Evolutionary conservation across 345 rosid species (phyloP).

Genomic region (Aquilaria yunnanensis): DNA sequence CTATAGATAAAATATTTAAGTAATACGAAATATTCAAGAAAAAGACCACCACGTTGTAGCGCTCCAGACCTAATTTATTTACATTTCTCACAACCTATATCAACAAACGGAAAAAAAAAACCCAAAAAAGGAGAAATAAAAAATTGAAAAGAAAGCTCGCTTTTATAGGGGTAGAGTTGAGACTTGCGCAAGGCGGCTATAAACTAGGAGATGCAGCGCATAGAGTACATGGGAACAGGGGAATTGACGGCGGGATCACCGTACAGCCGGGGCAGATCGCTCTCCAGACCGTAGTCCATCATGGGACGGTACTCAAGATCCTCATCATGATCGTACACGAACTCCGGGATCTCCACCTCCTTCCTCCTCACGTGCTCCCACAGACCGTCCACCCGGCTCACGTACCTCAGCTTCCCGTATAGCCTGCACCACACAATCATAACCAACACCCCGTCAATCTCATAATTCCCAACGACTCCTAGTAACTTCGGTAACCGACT

Average conservation of each 20-base stretch:
- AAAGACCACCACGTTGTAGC: too few relatives aligned
- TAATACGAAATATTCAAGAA: too few relatives aligned
- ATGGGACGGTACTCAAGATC: slow-evolving; percentile 68
- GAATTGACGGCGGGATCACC: slow-evolving; percentile 41
- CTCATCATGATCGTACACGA: slow-evolving; percentile 67
- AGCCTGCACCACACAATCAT: slow-evolving; percentile 36
- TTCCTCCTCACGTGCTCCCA: slow-evolving; percentile 77
- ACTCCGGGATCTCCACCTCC: slow-evolving; percentile 68
- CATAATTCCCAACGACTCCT: too few relatives aligned
- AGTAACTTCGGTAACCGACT: not conserved
- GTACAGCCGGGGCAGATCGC: slow-evolving; percentile 56
- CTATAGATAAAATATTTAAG: too few relatives aligned
- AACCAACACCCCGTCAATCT: too few relatives aligned
- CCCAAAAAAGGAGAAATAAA: too few relatives aligned
- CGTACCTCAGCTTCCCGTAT: slow-evolving; percentile 59
- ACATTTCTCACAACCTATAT: too few relatives aligned
- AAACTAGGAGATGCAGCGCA: slow-evolving; percentile 54
- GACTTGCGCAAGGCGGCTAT: too few relatives aligned
- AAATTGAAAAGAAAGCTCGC: too few relatives aligned
- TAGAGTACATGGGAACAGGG: slow-evolving; percentile 43
- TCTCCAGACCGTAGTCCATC: slow-evolving; percentile 74
- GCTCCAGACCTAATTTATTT: too few relatives aligned
- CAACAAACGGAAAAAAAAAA: too few relatives aligned
- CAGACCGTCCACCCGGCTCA: slow-evolving; percentile 59
- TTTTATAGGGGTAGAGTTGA: too few relatives aligned